Percentiles rank a stretch among this genome's conserved stretches.
phyloP scores from a whole-genome alignment of 2,329 filamentous ascomycete genomes.

The Botrytis deweyae region DNA sequence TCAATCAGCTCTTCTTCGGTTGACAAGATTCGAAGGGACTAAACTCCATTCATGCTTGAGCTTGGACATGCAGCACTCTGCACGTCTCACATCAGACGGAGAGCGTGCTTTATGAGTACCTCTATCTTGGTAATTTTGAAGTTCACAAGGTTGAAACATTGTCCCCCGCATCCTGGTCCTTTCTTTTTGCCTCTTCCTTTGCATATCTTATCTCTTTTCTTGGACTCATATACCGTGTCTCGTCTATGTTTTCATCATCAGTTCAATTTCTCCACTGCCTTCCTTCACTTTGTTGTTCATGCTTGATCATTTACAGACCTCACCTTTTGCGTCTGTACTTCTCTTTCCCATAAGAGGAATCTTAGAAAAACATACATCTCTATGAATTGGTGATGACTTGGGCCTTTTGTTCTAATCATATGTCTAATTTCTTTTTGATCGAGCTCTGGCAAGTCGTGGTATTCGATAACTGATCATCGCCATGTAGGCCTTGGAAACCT shows the following conservation, averaged over 20 bases:
- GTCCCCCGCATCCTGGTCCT: background rate
- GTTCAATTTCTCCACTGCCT: background rate
- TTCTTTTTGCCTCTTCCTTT: background rate
- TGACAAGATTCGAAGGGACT: background rate
- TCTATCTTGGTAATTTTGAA: background rate
- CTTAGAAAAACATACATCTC: background rate
- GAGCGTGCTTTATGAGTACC: background rate
- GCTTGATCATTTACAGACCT: no score
- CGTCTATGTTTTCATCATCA: background rate
- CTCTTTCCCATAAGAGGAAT: no score
- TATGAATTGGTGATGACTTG: background rate
- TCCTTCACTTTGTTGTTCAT: background rate
- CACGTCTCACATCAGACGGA: background rate
- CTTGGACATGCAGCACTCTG: background rate
- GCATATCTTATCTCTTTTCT: background rate
- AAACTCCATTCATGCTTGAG: background rate
- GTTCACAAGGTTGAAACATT: background rate
- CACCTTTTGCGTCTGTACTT: no score
- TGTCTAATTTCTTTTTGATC: background rate
- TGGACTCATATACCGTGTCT: background rate
- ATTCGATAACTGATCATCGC: background rate
- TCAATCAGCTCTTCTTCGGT: background rate
- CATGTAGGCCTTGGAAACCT: background rate
- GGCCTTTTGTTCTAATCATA: background rate
- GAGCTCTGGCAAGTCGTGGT: background rate